Evolutionary conservation across 2,329 filamentous ascomycete genomes (phyloP), one percentile per base, ranked within the genome.

Genomic region (Alternaria postmessia): DNA sequence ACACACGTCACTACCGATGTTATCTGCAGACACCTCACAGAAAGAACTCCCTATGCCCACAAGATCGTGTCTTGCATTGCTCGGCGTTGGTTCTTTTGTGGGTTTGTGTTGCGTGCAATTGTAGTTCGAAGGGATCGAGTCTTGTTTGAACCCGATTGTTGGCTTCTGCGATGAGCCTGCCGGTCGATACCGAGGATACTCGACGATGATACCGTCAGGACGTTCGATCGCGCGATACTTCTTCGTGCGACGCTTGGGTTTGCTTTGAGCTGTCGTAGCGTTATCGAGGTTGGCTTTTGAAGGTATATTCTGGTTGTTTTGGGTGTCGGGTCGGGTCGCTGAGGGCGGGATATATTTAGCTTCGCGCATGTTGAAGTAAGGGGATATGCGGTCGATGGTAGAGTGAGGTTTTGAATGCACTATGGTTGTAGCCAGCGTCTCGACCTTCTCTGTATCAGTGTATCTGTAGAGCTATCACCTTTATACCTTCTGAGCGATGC

Each of bases 141-240:
- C 30, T 20, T 46, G 39, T n/a, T 63, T 43, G 14, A 61, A 53
- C 26, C 43, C 48, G 3, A 22, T 43, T 9, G 28, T n/a, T 49
- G 54, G 24, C 24, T 20, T 41, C 32, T 54, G 34, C 18, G 36
- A 22, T 24, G 54, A 48, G 34, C 12, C 22, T 16, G 54, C 34
- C 11, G 65, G 63, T 26, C 43, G 56, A 47, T 69, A 70, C 14
- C 52, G 63, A 24, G 66, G 69, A 32, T 52, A 46, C 9, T 69
- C 65, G 22, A 67, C 59, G 14, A 71, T 54, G 22, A 70, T 57
- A 7, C 67, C 66, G 51, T 67, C 67, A 4, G 64, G 51, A 9
- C 64, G 66, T 24, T 64, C 36, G 22, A 66, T 36, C 3, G 59
- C 59, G 16, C 62, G 60, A 48, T 66, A 64, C 28, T 58, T 63